These are phyloP conservation scores for Phlegmacium glaucopus DNA, from an alignment of 768 basidiomycete species.

Conservation along the genomic window DNA sequence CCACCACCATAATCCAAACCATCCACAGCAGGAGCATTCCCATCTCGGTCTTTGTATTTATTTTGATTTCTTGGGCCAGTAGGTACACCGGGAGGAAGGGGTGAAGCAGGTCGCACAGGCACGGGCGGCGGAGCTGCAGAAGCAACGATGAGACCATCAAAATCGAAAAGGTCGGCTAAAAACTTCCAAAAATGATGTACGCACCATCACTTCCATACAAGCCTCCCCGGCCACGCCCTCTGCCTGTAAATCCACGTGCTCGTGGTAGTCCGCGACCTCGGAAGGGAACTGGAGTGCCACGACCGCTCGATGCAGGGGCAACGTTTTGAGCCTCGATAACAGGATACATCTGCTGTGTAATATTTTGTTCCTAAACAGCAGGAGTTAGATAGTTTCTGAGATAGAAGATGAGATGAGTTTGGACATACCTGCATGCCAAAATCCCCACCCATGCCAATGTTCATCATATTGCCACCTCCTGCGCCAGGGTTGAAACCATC, in stretches of 20 bases:
- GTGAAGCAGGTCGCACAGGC: constrained; percentile 76
- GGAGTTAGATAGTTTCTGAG: neutral
- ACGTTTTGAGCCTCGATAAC: constrained; percentile 53
- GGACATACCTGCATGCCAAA: constrained; percentile 70
- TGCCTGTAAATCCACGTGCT: constrained; percentile 36
- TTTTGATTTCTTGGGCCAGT: constrained; percentile 87
- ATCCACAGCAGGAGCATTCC: constrained; percentile 81
- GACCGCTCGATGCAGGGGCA: constrained; percentile 43
- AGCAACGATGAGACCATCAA: constrained; percentile 4
- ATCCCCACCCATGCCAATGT: constrained; percentile 68
- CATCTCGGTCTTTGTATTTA: constrained; percentile 87
- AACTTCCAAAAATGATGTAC: constrained; percentile 14
- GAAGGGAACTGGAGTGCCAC: constrained; percentile 34
- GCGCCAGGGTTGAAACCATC: constrained; percentile 42
- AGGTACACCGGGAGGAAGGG: constrained; percentile 82
- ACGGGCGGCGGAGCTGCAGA: constrained; percentile 37
- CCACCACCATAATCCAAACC: constrained; percentile 76
- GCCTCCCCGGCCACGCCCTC: constrained; percentile 43
- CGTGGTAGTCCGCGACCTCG: constrained; percentile 38
- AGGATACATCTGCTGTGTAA: constrained; percentile 69
- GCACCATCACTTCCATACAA: constrained; percentile 37
- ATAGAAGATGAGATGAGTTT: neutral
- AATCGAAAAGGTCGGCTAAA: constrained; percentile 8
- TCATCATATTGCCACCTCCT: constrained; percentile 49
- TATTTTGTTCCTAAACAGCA: constrained; percentile 49